Evolutionary conservation across 306 rosid species (phyloP).

Genomic region (Gleditsia sinensis): DNA sequence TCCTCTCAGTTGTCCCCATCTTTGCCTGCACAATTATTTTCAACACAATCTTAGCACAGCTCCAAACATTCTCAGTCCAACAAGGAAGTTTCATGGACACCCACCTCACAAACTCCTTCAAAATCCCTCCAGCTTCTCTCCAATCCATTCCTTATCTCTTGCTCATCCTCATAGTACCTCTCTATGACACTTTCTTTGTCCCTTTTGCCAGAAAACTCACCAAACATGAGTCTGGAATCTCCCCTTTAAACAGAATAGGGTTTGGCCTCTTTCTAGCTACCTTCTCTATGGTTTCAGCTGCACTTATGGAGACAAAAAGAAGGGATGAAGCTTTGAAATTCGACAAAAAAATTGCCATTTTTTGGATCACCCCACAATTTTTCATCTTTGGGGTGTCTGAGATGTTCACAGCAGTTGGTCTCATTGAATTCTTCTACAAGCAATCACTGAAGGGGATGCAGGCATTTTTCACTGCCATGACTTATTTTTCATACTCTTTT

Average conservation of each 20-base stretch:
- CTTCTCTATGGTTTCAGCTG: slow-evolving; percentile 88
- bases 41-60: slow-evolving; percentile 94
- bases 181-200: slow-evolving; percentile 77
- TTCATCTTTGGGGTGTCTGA: slow-evolving; percentile 87
- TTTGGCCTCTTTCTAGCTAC: slow-evolving; percentile 78
- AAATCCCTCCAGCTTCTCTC: slow-evolving; percentile 89
- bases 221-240: slow-evolving; percentile 76
- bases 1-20: slow-evolving; percentile 77
- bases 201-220: slow-evolving; percentile 80
- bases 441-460: slow-evolving; percentile 84
- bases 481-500: slow-evolving; percentile 89
- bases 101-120: slow-evolving; percentile 60
- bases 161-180: slow-evolving; percentile 76
- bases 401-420: slow-evolving; percentile 88
- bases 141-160: slow-evolving; percentile 85
- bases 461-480: slow-evolving; percentile 78
- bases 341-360: slow-evolving; percentile 56
- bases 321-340: slow-evolving; percentile 59
- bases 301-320: slow-evolving; percentile 73
- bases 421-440: slow-evolving; percentile 87
- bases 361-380: slow-evolving; percentile 95
- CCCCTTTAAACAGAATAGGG: slow-evolving; percentile 75
- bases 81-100: slow-evolving; percentile 89
- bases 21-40: slow-evolving; percentile 88
- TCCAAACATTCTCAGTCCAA: too few species aligned